A percentile compares a stretch with the other conserved stretches of the same genome.
phyloP scores from a whole-genome alignment of 257 asterid genomes.

The Ophiorrhiza pumila region DNA sequence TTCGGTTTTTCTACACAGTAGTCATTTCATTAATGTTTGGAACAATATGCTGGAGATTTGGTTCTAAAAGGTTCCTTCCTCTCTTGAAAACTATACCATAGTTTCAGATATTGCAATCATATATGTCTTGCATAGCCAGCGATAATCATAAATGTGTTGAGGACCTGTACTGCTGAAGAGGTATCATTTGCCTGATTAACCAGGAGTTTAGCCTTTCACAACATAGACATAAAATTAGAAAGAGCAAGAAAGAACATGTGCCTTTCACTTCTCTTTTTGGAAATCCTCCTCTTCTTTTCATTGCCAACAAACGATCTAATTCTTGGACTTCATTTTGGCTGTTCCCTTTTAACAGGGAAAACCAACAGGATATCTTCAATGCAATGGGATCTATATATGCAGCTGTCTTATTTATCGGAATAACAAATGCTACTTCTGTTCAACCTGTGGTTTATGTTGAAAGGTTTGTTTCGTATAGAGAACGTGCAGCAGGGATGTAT shows the following conservation, averaged over 20 bases:
- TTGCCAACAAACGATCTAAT: neutral
- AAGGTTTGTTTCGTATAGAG: slow-evolving; percentile 83
- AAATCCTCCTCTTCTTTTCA: neutral
- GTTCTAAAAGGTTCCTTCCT: slow-evolving; percentile 70
- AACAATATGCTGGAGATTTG: slow-evolving; percentile 83
- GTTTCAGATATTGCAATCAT: neutral
- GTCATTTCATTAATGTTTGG: slow-evolving; percentile 89
- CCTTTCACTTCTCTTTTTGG: neutral
- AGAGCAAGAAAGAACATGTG: neutral
- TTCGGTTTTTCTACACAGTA: slow-evolving; percentile 84
- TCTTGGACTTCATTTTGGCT: neutral
- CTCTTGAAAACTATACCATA: neutral
- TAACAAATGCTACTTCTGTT: slow-evolving; percentile 78
- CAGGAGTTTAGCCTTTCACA: neutral
- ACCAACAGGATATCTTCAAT: slow-evolving; percentile 81
- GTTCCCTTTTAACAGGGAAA: slow-evolving; percentile 37
- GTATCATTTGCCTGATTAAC: too few relatives aligned
- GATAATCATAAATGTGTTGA: too few relatives aligned
- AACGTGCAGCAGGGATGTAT: slow-evolving; percentile 93
- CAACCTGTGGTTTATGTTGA: slow-evolving; percentile 89
- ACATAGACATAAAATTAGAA: neutral
- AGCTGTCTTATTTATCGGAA: slow-evolving; percentile 78
- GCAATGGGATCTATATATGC: slow-evolving; percentile 94
- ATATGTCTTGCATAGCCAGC: neutral
- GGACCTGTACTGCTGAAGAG: too few relatives aligned